Evolutionary conservation across 148 eudicot genomes (phyloP), one percentile per base, ranked within the genome.

Genomic region (Fagopyrum homotropicum): DNA sequence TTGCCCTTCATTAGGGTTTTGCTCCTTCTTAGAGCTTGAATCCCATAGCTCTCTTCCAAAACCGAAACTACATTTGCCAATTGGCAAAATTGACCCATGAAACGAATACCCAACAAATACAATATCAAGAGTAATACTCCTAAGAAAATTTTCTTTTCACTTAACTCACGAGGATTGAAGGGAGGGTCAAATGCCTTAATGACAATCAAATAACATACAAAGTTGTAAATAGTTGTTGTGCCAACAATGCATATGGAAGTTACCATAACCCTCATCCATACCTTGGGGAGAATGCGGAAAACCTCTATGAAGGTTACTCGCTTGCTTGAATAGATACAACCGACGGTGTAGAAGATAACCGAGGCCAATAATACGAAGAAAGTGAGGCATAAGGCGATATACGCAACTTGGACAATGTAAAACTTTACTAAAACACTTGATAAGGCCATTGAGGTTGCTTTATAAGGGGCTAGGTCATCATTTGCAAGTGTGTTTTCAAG

Each of bases 191-290:
- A 5, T 22, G 30, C 3, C 40, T 35, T 35, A 35, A 35, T 35
- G 40, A 35, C 2, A 45, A 11, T 2, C 10, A 40, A 69, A 59
- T 8, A 9, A 12, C 22, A 22, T 2, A 47, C 30, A 0, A 82
- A 16, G 29, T 77, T 75, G 72, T 80, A 84, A 0, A 29, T 14
- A 30, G 79, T 73, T 73, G 79, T 35, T 4, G 79, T 80, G 45
- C 45, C 75, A 43, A 83, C 57, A 51, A 52, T 82, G 77, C 75
- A 78, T 8, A 86, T 71, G 26, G 81, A 83, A 12, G 88, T 87
- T 74, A 81, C 76, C 69, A 83, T 72, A 2, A 84, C 79, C 61
- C 86, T 74, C 75, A 81, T 87, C 84, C 83, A 82, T 2, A 84
- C 82, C 76, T 81, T 83, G 11, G 83, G 86, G 4, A 84, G 75